Conservation (phyloP, 148 eudicot genomes). For the Chenopodium album region DNA sequence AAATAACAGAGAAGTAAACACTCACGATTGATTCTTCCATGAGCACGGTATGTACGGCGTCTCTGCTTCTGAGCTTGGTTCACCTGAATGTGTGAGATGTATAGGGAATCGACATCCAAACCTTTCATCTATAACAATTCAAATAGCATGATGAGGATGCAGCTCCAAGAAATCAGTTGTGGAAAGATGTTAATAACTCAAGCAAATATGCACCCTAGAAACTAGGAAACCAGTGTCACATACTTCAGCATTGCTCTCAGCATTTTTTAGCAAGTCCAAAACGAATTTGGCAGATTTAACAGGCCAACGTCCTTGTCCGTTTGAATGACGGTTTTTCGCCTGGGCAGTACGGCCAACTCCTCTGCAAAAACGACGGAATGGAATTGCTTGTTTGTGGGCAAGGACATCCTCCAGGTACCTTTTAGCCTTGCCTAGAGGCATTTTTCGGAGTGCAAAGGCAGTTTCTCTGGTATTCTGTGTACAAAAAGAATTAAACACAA, state of each 20-base stretch:
- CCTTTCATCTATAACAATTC: constrained; percentile 58
- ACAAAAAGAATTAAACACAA: neutral
- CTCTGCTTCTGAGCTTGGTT: constrained; percentile 85
- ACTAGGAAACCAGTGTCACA: neutral
- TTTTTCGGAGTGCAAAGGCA: constrained; percentile 60
- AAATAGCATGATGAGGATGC: neutral
- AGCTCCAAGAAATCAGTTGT: neutral
- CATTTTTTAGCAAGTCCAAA: constrained; percentile 75
- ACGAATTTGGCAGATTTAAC: constrained; percentile 68
- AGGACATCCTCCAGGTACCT: constrained; percentile 78
- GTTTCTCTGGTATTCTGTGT: constrained; percentile 78
- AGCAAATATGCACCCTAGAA: neutral
- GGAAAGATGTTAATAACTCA: neutral
- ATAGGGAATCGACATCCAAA: constrained; percentile 71
- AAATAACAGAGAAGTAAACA: neutral
- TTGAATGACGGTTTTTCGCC: constrained; percentile 71
- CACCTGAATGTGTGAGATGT: constrained; percentile 77
- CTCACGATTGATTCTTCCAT: constrained; percentile 80
- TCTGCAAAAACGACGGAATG: constrained; percentile 78
- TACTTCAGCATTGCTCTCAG: constrained; percentile 85
- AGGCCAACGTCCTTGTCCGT: constrained; percentile 87
- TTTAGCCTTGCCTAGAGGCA: constrained; percentile 67
- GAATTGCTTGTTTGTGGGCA: constrained; percentile 80
- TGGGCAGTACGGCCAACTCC: constrained; percentile 88
- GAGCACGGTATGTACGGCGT: constrained; percentile 83